Base-by-base conservation (phyloP, 2,329 filamentous ascomycete species). In the Penicillium brevicompactum region DNA sequence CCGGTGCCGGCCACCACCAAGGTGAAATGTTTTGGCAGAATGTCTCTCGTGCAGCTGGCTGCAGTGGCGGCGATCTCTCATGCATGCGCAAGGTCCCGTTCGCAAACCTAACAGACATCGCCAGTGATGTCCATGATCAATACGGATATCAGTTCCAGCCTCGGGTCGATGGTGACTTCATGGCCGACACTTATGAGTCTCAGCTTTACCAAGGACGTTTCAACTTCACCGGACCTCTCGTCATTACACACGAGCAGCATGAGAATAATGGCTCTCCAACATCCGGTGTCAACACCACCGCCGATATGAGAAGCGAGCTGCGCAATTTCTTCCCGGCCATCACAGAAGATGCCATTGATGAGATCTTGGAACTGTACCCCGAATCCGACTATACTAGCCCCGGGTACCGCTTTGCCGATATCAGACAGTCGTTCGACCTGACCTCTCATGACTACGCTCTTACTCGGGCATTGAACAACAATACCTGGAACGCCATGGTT, bases 401-500 rank as follows among this genome's bases (percentile, higher is more conserved):
- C 14, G 70, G 71, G 24, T 64, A 74, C 5, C 65, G 70, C 27
- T 73, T 74, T 43, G 53, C 69, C 7, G 71, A 75, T 47, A 74
- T 74, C 60, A 68, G 71, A 56, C 70, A 74, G 56, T 66, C 63
- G 4, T 68, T 74, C 43, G 69, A 74, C 51, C 55, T 73, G 21
- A 71, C 69, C 1, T 68, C 68, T 3, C 64, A 74, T 44, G 67
- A 74, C 57, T 60, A 71, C 21, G 72, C 70, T 5, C 51, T 74
- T 0, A 75, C 71, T 1, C 63, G 69, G 10, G 71, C 70, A 22
- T 50, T 74, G 22, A 59, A 68, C 6, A 74, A 74, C 61, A 55
- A 74, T 40, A 74, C 70, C 4, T 75, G 70, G 71, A 75, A 74
- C 54, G 70, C 67, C 1, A 60, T 67, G 62, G 67, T 73, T 21